Conservation (phyloP, 257 asterid species). For the Prunella vulgaris region DNA sequence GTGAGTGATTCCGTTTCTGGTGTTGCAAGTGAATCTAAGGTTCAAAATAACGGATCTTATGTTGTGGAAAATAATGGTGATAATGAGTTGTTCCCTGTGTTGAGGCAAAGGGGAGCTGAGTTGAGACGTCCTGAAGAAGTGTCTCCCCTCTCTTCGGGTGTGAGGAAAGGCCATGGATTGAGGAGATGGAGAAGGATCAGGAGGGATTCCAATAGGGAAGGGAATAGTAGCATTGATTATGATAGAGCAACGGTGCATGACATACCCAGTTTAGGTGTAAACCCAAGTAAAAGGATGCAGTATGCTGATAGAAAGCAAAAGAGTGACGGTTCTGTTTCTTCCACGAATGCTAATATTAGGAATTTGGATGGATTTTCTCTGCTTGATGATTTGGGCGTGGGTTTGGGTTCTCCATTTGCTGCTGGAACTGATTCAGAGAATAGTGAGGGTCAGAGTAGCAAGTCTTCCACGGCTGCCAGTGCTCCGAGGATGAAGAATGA, state of each 20-base stretch:
- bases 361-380: slow-evolving; percentile 34
- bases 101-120: slow-evolving; percentile 18
- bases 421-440: slow-evolving; percentile 53
- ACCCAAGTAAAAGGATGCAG: slow-evolving; percentile 34
- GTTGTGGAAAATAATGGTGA: slow-evolving; percentile 16
- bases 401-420: slow-evolving; percentile 26
- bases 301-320: slow-evolving; percentile 35
- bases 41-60: slow-evolving; percentile 35
- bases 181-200: slow-evolving; percentile 80
- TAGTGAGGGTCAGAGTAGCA: slow-evolving; percentile 71
- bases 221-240: slow-evolving; percentile 27
- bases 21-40: slow-evolving; percentile 27
- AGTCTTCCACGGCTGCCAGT: slow-evolving; percentile 80
- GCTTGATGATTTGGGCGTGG: slow-evolving; percentile 32
- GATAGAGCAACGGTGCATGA: slow-evolving; percentile 33
- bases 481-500: slow-evolving; percentile 45
- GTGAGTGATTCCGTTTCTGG: slow-evolving; percentile 16
- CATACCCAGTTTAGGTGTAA: slow-evolving; percentile 21
- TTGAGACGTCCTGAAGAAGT: slow-evolving; percentile 3
- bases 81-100: slow-evolving; percentile 22
- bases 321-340: slow-evolving; percentile 68
- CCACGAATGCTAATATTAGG: slow-evolving; percentile 51
- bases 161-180: slow-evolving; percentile 53
- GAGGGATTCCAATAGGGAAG: slow-evolving; percentile 44
- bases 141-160: slow-evolving; percentile 8